Percentiles rank a stretch among this genome's conserved stretches.
These are phyloP conservation scores for Crepidotus sp. DNA, from an alignment of 1,284 basidiomycete genomes.

Conservation along the genomic window DNA sequence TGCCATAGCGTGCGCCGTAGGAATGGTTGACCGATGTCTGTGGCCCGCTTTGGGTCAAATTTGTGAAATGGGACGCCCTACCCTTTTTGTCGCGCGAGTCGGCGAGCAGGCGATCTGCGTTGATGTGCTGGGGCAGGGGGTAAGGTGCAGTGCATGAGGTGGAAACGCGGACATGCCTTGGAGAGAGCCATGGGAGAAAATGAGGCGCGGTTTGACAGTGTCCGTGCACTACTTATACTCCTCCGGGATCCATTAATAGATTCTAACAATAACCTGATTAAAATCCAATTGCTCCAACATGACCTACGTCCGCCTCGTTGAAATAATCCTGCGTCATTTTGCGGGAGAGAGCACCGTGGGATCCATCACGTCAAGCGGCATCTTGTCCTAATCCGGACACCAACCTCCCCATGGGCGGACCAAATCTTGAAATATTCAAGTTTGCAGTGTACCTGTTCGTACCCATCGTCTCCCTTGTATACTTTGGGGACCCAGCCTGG, in stretches of 20 bases:
- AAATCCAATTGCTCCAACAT: too few relatives aligned
- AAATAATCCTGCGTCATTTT: too few relatives aligned
- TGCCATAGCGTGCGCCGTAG: constrained; percentile 61
- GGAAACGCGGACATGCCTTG: constrained; percentile 21
- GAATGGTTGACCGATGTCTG: constrained; percentile 30
- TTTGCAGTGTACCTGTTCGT: constrained; percentile 86
- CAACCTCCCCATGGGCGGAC: constrained; percentile 57
- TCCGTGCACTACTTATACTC: background rate
- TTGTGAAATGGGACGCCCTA: constrained; percentile 26
- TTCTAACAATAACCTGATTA: too few relatives aligned
- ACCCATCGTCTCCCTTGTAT: constrained; percentile 74
- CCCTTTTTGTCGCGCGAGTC: constrained; percentile 45
- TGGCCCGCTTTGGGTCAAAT: constrained; percentile 29
- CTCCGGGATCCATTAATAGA: too few relatives aligned
- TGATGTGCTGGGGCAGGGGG: constrained; percentile 43
- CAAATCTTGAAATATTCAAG: constrained; percentile 84
- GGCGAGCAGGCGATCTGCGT: constrained; percentile 52
- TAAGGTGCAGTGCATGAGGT: background rate
- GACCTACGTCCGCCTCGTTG: too few relatives aligned
- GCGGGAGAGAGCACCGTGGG: too few relatives aligned
- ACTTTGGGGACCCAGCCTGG: constrained; percentile 89
- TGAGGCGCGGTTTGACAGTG: background rate
- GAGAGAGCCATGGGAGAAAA: constrained; percentile 27
- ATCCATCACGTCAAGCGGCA: too few relatives aligned
- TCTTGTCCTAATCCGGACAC: too few relatives aligned